phyloP scores from a whole-genome alignment of 2,329 filamentous ascomycete species.

The Hypomyces rosellus region DNA sequence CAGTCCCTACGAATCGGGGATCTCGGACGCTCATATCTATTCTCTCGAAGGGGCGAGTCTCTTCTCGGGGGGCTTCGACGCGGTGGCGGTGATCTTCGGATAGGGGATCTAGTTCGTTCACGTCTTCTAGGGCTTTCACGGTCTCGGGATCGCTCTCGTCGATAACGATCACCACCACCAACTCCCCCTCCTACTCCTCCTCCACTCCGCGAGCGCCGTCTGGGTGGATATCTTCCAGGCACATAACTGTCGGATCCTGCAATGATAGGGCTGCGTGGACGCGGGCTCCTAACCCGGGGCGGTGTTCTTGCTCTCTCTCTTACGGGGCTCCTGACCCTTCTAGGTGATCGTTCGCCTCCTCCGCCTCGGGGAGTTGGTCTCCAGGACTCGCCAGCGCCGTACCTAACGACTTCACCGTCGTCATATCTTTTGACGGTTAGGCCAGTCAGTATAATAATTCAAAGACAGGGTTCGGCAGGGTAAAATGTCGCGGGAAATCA shows the following conservation, averaged over 20 bases:
- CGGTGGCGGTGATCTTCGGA: slow-evolving; percentile 32
- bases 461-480: neutral
- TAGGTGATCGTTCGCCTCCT: slow-evolving; percentile 39
- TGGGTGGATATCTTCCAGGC: slow-evolving; percentile 36
- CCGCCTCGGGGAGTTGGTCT: slow-evolving; percentile 45
- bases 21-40: slow-evolving; percentile 33
- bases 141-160: slow-evolving; percentile 36
- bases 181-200: neutral
- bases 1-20: slow-evolving; percentile 33
- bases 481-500: neutral
- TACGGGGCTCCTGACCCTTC: slow-evolving; percentile 25
- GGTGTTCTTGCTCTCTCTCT: slow-evolving; percentile 25
- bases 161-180: slow-evolving; percentile 29
- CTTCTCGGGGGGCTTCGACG: slow-evolving; percentile 33
- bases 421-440: slow-evolving; percentile 42
- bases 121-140: slow-evolving; percentile 32
- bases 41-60: slow-evolving; percentile 29
- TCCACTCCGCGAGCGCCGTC: slow-evolving; percentile 35
- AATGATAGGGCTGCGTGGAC: slow-evolving; percentile 23
- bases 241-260: slow-evolving; percentile 40
- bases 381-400: slow-evolving; percentile 57
- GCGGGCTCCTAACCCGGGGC: slow-evolving; percentile 26
- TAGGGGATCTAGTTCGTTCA: slow-evolving; percentile 31
- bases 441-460: neutral
- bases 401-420: slow-evolving; percentile 56